A percentile compares a stretch with the other conserved stretches of the same genome.
Evolutionary conservation across 1,284 basidiomycete genomes (phyloP).

Genomic region (Sporisorium iseilematis-ciliati): DNA sequence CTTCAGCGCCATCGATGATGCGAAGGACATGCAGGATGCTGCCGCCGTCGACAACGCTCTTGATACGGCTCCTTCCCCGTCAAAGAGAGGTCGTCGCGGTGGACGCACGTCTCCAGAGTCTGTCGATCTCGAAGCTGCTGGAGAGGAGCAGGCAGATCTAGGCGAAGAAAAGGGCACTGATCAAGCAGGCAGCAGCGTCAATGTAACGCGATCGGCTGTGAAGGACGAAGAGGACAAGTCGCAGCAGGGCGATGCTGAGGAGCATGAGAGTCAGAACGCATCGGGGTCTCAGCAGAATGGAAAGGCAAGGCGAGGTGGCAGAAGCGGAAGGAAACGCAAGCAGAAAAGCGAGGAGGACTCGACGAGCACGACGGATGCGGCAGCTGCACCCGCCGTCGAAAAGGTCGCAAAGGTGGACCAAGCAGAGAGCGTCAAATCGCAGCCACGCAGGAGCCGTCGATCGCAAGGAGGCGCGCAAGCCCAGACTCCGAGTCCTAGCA

Average conservation of each 20-base stretch:
- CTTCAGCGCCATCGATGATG: slow-evolving; percentile 1
- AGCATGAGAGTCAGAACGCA: neutral
- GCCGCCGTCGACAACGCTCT: slow-evolving; percentile 16
- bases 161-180: slow-evolving; percentile 10
- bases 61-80: neutral
- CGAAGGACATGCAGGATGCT: slow-evolving; percentile 18
- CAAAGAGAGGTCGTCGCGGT: slow-evolving; percentile 20
- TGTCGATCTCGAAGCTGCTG: neutral
- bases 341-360: slow-evolving; percentile 7
- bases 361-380: slow-evolving; percentile 1
- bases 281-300: neutral
- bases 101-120: slow-evolving; percentile 18
- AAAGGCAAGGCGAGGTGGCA: slow-evolving; percentile 10
- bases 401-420: slow-evolving; percentile 11
- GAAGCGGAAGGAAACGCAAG: slow-evolving; percentile 27
- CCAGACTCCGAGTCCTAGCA: slow-evolving; percentile 23
- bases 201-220: neutral
- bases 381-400: slow-evolving; percentile 2
- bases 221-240: slow-evolving; percentile 6
- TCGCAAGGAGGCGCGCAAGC: slow-evolving; percentile 20
- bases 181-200: neutral
- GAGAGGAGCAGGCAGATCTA: neutral
- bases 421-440: slow-evolving; percentile 13
- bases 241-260: slow-evolving; percentile 2
- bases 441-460: slow-evolving; percentile 37